A percentile compares a stretch with the other conserved stretches of the same genome.
Evolutionary conservation across 371 early-diverging fungal genomes (phyloP).

Genomic region (Mucor racemosus): DNA sequence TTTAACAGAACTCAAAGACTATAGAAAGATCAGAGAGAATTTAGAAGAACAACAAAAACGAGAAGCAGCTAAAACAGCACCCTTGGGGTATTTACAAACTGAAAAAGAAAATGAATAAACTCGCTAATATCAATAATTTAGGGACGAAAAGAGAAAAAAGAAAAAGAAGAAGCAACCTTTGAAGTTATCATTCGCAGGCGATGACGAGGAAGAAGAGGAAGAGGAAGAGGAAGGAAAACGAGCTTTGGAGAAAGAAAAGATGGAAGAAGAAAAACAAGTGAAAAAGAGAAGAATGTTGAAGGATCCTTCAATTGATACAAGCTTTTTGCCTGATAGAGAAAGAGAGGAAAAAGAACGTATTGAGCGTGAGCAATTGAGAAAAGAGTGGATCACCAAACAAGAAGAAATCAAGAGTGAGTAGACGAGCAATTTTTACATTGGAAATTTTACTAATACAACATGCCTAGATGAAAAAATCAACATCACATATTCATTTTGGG

Average conservation of each 20-base stretch:
- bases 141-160: constrained; percentile 65
- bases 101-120: background rate
- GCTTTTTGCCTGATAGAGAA: constrained; percentile 92
- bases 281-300: constrained; percentile 76
- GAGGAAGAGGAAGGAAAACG: constrained; percentile 16
- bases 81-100: constrained; percentile 34
- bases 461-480: constrained; percentile 72
- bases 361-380: constrained; percentile 62
- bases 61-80: constrained; percentile 74
- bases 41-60: constrained; percentile 81
- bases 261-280: constrained; percentile 24
- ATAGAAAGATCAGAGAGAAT: constrained; percentile 82
- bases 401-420: constrained; percentile 72
- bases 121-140: constrained; percentile 17
- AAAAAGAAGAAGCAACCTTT: constrained; percentile 65
- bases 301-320: constrained; percentile 92
- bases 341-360: constrained; percentile 85
- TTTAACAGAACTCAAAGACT: constrained; percentile 87
- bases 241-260: constrained; percentile 42
- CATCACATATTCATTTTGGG: constrained; percentile 95
- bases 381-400: constrained; percentile 82
- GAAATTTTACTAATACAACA: background rate
- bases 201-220: constrained; percentile 45
- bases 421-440: constrained; percentile 1
- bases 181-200: constrained; percentile 75